Evolutionary conservation across 768 basidiomycete species (phyloP).

Genomic region (Lactifluus echinatus): DNA sequence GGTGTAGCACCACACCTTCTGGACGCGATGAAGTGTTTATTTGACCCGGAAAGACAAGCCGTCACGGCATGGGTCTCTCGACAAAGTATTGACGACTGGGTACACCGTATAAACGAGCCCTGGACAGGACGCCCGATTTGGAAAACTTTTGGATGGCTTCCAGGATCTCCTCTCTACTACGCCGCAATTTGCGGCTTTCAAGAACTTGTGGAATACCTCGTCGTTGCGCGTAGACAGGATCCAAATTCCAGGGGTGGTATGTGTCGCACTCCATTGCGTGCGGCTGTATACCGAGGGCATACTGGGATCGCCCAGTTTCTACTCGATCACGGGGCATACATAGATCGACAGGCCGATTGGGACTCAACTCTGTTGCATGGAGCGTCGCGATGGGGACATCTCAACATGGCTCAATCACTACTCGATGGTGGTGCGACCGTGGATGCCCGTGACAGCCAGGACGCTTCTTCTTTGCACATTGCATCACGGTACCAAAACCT

Average conservation of each 20-base stretch:
- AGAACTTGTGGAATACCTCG: not conserved
- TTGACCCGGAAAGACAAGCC: not conserved
- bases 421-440: not conserved
- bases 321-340: not conserved
- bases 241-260: not conserved
- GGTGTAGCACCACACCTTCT: not conserved
- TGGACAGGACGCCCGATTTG: too few relatives aligned
- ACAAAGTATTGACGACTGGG: not conserved
- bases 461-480: not conserved
- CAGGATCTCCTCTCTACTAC: not conserved
- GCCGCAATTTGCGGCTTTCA: not conserved
- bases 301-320: not conserved
- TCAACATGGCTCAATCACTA: not conserved
- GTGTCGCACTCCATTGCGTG: not conserved
- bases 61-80: not conserved
- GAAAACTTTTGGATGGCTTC: not conserved
- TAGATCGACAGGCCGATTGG: not conserved
- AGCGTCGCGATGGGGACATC: not conserved
- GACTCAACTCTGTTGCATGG: not conserved
- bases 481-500: not conserved
- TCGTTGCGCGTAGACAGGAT: not conserved
- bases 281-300: not conserved
- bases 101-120: too few relatives aligned
- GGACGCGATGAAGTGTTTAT: not conserved
- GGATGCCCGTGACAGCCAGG: not conserved